These are phyloP conservation scores for Myrmaecium sp. DNA, from an alignment of 2,329 filamentous ascomycete species.

Conservation along the genomic window DNA sequence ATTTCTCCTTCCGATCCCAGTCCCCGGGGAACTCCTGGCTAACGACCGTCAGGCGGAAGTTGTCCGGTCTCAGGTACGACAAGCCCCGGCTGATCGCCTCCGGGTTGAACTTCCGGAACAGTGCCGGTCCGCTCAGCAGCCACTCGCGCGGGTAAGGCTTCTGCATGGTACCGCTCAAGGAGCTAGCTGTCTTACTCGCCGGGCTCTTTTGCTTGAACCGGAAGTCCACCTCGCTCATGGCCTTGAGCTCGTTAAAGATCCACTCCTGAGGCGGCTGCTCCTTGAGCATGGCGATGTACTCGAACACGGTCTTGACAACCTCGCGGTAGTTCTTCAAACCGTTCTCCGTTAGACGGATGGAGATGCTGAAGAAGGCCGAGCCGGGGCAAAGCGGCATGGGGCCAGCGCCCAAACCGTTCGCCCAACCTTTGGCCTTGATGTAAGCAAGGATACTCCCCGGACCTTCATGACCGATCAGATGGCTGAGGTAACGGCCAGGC, in stretches of 20 bases:
- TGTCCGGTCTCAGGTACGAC: conserved; percentile 63
- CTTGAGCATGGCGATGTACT: conserved; percentile 76
- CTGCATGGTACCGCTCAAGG: conserved; percentile 77
- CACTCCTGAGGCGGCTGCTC: conserved; percentile 71
- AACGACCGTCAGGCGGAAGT: conserved; percentile 70
- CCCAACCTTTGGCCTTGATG: conserved; percentile 81
- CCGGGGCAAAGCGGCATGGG: conserved; percentile 63
- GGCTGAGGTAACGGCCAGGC: conserved; percentile 71
- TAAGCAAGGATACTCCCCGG: conserved; percentile 84
- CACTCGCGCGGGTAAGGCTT: conserved; percentile 72
- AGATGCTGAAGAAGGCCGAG: conserved; percentile 62
- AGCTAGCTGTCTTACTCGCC: conserved; percentile 76
- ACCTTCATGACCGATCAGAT: conserved; percentile 82
- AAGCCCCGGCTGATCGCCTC: conserved; percentile 59
- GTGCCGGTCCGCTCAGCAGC: conserved; percentile 64
- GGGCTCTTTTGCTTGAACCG: conserved; percentile 87
- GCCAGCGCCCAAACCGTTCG: conserved; percentile 65
- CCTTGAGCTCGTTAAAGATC: conserved; percentile 87
- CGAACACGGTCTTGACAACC: conserved; percentile 69
- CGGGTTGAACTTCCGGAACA: conserved; percentile 66
- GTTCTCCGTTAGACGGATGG: conserved; percentile 67
- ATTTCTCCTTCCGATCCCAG: conserved; percentile 82
- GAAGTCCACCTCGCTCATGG: conserved; percentile 84
- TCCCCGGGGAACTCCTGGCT: conserved; percentile 69
- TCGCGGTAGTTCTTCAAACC: conserved; percentile 69